These are phyloP conservation scores for Candida tunisiensis DNA, from an alignment of 1,139 yeast genomes.

Conservation along the genomic window DNA sequence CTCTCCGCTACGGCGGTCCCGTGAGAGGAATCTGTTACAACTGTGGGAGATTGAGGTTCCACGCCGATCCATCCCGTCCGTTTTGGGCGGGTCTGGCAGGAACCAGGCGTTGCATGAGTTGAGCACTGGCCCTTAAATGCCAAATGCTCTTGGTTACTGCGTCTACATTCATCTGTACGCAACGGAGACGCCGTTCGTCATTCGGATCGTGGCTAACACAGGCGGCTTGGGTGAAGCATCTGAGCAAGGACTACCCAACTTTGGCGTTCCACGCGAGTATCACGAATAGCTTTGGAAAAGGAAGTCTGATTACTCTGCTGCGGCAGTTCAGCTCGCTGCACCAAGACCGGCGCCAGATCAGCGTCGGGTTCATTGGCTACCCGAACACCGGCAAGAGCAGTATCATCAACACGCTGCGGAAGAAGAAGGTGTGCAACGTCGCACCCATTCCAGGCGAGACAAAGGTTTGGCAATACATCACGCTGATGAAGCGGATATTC, in stretches of 20 bases:
- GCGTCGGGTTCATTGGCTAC: slow-evolving; percentile 94
- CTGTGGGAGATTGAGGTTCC: slow-evolving; percentile 79
- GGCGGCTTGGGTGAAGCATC: slow-evolving; percentile 98
- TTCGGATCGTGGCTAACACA: slow-evolving; percentile 45
- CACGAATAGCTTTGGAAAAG: slow-evolving; percentile 94
- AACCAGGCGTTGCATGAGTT: slow-evolving; percentile 32
- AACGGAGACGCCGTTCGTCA: no score
- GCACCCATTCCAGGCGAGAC: slow-evolving; percentile 99
- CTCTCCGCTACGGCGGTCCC: slow-evolving; percentile 23
- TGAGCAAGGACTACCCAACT: slow-evolving; percentile 85
- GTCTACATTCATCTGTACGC: no score
- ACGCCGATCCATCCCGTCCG: slow-evolving; percentile 34
- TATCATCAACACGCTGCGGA: slow-evolving; percentile 81
- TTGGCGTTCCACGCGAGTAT: slow-evolving; percentile 97
- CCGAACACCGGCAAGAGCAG: slow-evolving; percentile 97
- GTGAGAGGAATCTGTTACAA: slow-evolving; percentile 75
- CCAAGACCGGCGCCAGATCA: slow-evolving; percentile 85
- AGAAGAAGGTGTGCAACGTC: slow-evolving; percentile 89
- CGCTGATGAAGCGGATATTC: slow-evolving; percentile 89
- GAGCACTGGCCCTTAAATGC: slow-evolving; percentile 13
- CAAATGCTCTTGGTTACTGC: no score
- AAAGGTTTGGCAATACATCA: slow-evolving; percentile 97
- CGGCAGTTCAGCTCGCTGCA: slow-evolving; percentile 88
- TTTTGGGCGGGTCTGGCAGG: slow-evolving; percentile 30
- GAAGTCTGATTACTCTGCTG: slow-evolving; percentile 79